These are phyloP conservation scores for Pisolithus microcarpus DNA, from an alignment of 768 basidiomycete species.

Conservation along the genomic window DNA sequence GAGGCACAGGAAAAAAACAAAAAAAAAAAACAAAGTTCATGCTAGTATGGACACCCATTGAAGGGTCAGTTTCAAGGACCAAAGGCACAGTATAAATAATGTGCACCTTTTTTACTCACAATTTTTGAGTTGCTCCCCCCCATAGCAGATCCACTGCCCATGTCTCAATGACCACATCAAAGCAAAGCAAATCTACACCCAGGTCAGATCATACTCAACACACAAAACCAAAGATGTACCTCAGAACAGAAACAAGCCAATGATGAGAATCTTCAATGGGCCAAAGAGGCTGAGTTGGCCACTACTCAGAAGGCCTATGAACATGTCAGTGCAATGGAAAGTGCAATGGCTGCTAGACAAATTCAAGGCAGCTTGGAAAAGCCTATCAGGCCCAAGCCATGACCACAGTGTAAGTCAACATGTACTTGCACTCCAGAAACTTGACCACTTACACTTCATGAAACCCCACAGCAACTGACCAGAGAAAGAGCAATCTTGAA, in stretches of 20 bases:
- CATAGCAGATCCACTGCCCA: not conserved
- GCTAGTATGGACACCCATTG: no score
- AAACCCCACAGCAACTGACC: no score
- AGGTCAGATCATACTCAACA: not conserved
- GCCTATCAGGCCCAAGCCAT: not conserved
- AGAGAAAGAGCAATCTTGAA: no score
- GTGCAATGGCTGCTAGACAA: not conserved
- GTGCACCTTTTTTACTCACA: no score
- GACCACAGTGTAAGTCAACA: not conserved
- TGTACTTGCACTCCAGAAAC: not conserved
- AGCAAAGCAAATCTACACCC: not conserved
- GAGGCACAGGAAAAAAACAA: no score
- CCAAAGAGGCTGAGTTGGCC: not conserved
- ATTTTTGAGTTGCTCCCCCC: no score
- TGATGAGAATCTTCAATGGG: not conserved
- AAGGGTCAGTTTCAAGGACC: no score
- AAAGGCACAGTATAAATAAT: no score
- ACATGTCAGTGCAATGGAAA: not conserved
- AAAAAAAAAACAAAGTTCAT: no score
- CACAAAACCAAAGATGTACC: not conserved
- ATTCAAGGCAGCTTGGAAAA: not conserved
- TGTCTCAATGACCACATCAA: not conserved
- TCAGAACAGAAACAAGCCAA: no score
- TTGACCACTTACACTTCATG: no score
- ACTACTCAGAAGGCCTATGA: not conserved